Conservation (phyloP, 768 basidiomycete genomes). For the Cyclocybe aegerita region DNA sequence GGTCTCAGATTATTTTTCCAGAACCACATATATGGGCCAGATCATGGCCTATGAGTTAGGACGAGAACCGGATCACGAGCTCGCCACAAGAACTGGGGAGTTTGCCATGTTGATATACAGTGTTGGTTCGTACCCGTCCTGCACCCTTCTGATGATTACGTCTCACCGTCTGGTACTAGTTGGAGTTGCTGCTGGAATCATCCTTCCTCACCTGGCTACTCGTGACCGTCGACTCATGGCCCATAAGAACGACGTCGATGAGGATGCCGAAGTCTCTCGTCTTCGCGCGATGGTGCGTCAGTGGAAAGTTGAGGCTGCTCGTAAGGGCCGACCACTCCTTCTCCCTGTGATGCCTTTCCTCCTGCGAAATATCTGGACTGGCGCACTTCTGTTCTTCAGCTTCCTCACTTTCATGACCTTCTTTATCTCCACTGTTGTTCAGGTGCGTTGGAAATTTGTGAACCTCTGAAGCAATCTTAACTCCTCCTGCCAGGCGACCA, state of each 20-base stretch:
- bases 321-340: constrained; percentile 68
- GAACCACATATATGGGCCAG: constrained; percentile 93
- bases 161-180: constrained; percentile 44
- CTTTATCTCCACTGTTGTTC: constrained; percentile 77
- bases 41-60: constrained; percentile 83
- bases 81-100: constrained; percentile 84
- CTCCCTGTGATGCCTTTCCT: constrained; percentile 90
- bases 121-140: constrained; percentile 54
- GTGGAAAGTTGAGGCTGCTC: constrained; percentile 85
- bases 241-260: constrained; percentile 68
- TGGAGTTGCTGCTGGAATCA: constrained; percentile 77
- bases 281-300: constrained; percentile 69
- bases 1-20: constrained; percentile 24
- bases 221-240: constrained; percentile 81
- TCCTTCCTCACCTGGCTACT: constrained; percentile 78
- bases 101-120: constrained; percentile 91
- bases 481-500: constrained; percentile 55
- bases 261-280: constrained; percentile 70
- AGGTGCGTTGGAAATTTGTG: constrained; percentile 38
- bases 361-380: constrained; percentile 92
- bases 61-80: constrained; percentile 74
- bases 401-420: constrained; percentile 81
- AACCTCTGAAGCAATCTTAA: neutral
- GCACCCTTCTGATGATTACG: neutral
- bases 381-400: constrained; percentile 79